Conservation (phyloP, 345 rosid species). For the Heritiera littoralis region DNA sequence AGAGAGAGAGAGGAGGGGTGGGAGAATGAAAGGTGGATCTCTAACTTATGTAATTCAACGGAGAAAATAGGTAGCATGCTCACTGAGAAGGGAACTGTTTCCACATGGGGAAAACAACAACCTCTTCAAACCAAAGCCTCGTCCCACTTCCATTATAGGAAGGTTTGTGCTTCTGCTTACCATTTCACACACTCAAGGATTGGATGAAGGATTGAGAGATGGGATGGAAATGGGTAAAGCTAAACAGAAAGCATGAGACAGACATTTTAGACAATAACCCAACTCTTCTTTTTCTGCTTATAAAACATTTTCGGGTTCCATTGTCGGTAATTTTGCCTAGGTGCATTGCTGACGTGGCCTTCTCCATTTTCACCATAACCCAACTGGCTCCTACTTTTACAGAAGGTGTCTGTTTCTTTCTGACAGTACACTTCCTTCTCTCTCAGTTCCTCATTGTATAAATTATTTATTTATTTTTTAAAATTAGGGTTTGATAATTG, state of each 20-base stretch:
- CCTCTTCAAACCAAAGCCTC: conserved; percentile 42
- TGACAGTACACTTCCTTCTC: not conserved
- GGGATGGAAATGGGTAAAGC: not conserved
- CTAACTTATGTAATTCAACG: too few relatives aligned
- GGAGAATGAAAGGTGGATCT: too few relatives aligned
- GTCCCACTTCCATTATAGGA: conserved; percentile 72
- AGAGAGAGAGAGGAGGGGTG: too few relatives aligned
- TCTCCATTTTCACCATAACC: not conserved
- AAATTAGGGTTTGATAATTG: not conserved
- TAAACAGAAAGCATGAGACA: not conserved
- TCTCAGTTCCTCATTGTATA: not conserved
- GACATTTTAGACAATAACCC: not conserved
- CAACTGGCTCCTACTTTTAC: not conserved
- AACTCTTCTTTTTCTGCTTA: not conserved
- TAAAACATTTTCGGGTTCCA: not conserved
- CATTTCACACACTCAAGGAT: not conserved
- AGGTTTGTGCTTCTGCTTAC: conserved; percentile 32
- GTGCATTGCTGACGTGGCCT: not conserved
- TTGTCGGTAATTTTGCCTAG: not conserved
- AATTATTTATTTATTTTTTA: too few relatives aligned
- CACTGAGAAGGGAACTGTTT: conserved; percentile 28
- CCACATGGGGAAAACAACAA: conserved; percentile 51
- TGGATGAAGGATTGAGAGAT: not conserved
- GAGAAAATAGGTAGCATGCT: too few relatives aligned
- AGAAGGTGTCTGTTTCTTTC: not conserved